These are phyloP conservation scores for Peronospora farinosa DNA, from an alignment of 352 stramenopile species.

Conservation along the genomic window DNA sequence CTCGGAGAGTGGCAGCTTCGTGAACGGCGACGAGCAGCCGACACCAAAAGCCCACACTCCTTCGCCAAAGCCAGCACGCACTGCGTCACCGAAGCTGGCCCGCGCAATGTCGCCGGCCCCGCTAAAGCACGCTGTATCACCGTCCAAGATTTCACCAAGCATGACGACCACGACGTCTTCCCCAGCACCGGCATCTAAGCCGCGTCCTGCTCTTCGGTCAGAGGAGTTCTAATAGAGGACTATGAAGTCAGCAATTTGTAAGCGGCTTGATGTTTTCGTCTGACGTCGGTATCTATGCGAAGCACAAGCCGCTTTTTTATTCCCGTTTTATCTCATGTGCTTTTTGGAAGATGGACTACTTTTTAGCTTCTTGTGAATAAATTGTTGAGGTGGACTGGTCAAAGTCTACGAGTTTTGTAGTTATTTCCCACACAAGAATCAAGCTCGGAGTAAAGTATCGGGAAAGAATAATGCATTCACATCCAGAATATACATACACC, in stretches of 20 bases:
- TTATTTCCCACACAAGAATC: too few relatives aligned
- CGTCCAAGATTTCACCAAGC: constrained; percentile 10
- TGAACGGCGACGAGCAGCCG: constrained; percentile 33
- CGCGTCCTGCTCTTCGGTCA: constrained; percentile 21
- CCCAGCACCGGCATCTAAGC: constrained; percentile 18
- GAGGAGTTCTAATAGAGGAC: constrained; percentile 40
- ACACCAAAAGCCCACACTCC: constrained; percentile 31
- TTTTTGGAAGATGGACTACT: constrained; percentile 20
- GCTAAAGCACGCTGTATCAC: constrained; percentile 12
- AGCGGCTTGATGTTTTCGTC: constrained; percentile 25
- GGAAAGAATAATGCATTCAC: too few relatives aligned
- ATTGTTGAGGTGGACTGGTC: too few relatives aligned
- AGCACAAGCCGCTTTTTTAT: constrained; percentile 27
- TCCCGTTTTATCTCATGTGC: constrained; percentile 19
- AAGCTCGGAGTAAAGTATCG: too few relatives aligned
- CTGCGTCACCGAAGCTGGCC: constrained; percentile 19
- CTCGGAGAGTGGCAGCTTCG: constrained; percentile 52
- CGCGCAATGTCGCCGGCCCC: constrained; percentile 21
- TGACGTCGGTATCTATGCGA: constrained; percentile 44
- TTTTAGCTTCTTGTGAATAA: constrained; percentile 8
- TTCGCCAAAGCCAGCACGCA: constrained; percentile 30
- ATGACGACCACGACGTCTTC: constrained; percentile 22
- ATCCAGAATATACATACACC: too few relatives aligned
- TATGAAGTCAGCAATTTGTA: constrained; percentile 21
- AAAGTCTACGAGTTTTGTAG: too few relatives aligned